phyloP scores from a whole-genome alignment of 2,329 filamentous ascomycete genomes.

The Sporothrix dimorphospora region DNA sequence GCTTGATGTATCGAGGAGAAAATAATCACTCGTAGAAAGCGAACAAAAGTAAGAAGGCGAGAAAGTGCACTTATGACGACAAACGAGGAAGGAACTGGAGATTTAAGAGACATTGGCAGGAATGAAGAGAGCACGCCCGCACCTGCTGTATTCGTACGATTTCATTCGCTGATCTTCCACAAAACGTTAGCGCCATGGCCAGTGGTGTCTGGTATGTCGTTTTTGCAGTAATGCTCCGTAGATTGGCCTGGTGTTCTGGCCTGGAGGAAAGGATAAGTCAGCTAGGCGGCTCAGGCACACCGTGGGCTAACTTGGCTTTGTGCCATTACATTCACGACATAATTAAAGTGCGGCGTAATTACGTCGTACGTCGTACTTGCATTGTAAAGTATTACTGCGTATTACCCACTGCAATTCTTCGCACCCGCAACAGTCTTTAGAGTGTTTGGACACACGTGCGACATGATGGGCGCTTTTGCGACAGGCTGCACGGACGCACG shows the following conservation, averaged over 20 bases:
- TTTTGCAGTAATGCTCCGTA: too few species aligned
- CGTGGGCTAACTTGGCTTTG: too few species aligned
- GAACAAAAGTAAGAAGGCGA: background rate
- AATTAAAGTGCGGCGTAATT: too few species aligned
- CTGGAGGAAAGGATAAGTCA: background rate
- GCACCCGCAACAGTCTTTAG: too few species aligned
- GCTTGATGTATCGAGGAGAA: background rate
- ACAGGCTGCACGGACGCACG: too few species aligned
- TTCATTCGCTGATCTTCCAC: constrained; percentile 18
- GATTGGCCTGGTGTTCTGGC: background rate
- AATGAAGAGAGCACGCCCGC: constrained; percentile 3
- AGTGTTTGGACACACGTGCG: too few species aligned
- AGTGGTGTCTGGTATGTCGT: constrained; percentile 43
- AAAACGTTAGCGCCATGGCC: background rate
- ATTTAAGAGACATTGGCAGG: background rate
- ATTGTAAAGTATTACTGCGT: too few species aligned
- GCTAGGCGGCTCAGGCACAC: background rate
- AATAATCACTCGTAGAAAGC: constrained; percentile 16
- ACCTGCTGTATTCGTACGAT: constrained; percentile 18
- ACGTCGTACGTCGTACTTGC: too few species aligned
- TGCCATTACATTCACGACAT: too few species aligned
- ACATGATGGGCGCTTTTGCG: background rate
- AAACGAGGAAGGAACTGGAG: background rate
- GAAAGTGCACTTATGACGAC: constrained; percentile 10
- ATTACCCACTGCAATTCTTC: too few species aligned